These are phyloP conservation scores for Lasiosphaeria hispida DNA, from an alignment of 495 filamentous ascomycete species.

Conservation along the genomic window DNA sequence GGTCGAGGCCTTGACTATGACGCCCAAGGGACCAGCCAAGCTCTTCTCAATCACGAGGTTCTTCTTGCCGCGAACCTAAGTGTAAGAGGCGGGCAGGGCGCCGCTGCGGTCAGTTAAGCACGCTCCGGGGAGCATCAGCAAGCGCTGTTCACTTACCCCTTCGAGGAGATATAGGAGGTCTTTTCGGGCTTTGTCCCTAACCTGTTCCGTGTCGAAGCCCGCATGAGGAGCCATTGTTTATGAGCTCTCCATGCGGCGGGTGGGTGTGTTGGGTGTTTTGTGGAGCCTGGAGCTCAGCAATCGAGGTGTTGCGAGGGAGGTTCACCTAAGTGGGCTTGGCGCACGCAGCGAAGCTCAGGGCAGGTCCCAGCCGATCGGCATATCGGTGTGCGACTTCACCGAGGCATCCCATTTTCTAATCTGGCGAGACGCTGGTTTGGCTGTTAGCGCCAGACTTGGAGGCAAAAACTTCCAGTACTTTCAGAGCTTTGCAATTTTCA, in stretches of 20 bases:
- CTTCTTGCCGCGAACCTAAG: conserved; percentile 94
- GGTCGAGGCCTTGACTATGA: conserved; percentile 89
- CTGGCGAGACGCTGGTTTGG: not conserved
- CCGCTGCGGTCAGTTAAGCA: not conserved
- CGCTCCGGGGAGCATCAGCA: too few species aligned
- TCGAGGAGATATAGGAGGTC: conserved; percentile 84
- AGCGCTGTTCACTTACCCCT: conserved; percentile 67
- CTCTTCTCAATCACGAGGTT: conserved; percentile 91
- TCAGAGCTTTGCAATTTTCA: too few species aligned
- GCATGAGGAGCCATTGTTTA: conserved; percentile 61
- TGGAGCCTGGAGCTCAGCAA: conserved; percentile 1
- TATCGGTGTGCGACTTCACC: conserved; percentile 9
- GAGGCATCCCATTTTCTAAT: conserved; percentile 7
- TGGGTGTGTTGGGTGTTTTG: conserved; percentile 6
- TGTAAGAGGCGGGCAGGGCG: conserved; percentile 32
- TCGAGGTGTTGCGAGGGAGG: not conserved
- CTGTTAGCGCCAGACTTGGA: too few species aligned
- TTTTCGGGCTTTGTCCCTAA: conserved; percentile 78
- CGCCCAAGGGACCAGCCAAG: conserved; percentile 82
- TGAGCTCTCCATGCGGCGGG: conserved; percentile 46
- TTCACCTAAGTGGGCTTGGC: not conserved
- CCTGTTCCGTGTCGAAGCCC: conserved; percentile 75
- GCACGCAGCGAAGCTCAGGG: not conserved
- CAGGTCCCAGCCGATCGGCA: not conserved
- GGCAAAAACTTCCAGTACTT: too few species aligned